Evolutionary conservation across 2,329 filamentous ascomycete genomes (phyloP), one percentile per base, ranked within the genome.

Genomic region (Phyllachora maydis): DNA sequence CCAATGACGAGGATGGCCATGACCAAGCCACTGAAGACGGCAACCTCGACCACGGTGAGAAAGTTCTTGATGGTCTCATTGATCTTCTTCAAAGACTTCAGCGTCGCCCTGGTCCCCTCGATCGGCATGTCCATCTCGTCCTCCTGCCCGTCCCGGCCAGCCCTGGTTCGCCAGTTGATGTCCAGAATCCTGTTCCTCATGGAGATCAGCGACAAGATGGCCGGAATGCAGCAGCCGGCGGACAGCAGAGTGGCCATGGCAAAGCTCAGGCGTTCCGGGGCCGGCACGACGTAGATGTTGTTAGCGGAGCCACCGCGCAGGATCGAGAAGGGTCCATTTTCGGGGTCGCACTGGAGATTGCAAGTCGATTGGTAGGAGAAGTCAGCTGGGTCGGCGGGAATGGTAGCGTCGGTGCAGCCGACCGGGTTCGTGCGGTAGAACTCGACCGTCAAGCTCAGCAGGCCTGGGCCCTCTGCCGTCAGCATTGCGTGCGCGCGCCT

Each of bases 111-210:
- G 3, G 60, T 64, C 8, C 57, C 60, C 22, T 54, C 46, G 11
- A 65, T 61, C 1, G 37, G 33, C 18, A 54, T 40, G 19, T 61
- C 40, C 6, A 20, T 11, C n/a, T 11, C 12, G 2, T 41, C 30
- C 5, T 40, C 36, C n/a, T n/a, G n/a, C n/a, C n/a, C n/a, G 6
- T 40, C 32, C 15, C 42, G 33, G 1, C 48, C 47, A 18, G 51
- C 54, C 1, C 46, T 42, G 19, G 41, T 47, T 30, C 52, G 62
- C 62, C 63, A 69, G 28, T 71, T 71, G 23, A 59, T 55, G 29
- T 70, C 56, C 2, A 70, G 40, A 4, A 75, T 70, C 34, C 67
- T 71, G 30, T 65, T 60, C 58, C 61, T 66, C 43, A 65, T 72
- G 1, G 59, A 66, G 0, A 65, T 47, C 6, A 73, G 42, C 6